Base-by-base conservation (phyloP, 2,329 filamentous ascomycete species). In the Epichloe coenophiala region DNA sequence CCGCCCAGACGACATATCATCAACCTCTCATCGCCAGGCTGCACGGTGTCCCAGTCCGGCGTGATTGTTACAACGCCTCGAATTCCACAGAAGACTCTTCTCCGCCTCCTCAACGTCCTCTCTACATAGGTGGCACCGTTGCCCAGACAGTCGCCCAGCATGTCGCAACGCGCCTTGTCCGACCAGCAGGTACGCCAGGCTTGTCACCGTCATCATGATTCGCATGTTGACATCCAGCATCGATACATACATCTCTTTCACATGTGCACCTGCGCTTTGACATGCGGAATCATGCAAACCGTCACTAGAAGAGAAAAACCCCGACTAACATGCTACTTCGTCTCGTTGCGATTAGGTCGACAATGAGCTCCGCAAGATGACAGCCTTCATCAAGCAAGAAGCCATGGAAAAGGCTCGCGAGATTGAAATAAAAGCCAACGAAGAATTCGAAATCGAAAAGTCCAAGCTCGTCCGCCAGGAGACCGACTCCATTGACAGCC, bases 321-420 rank as follows among this genome's bases (percentile, higher is more conserved):
- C 8, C 27, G 38, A 51, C 44, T 39, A 23, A 44, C 39, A 40
- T 47, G 21, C 36, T 31, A 11, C 42, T 40, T 15, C 8, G 11
- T n/a, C n/a, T 2, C 12, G 11, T 11, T n/a, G 35, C 46, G 38
- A 33, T 31, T 68, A 97, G 89, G 93, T 98, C 78, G 84, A 87
- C 73, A 84, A 88, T 73, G 93, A 98, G 82, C 87, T 98, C 72
- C 90, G 88, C 78, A 98, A 98, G 81, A 98, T 98, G 93, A 97
- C 93, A 54, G 91, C 90, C 67, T 98, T 98, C 81, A 98, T 98
- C 82, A 88, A 89, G 71, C 93, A 97, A 74, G 93, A 98, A 75
- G 93, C 93, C 53, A 80, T 86, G 64, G 93, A 98, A 69, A 98
- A 98, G 73, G 89, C 89, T 62, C 86, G 86, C 67, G 93, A 98